A percentile compares a stretch with the other conserved stretches of the same genome.
phyloP scores from a whole-genome alignment of 1,284 basidiomycete genomes.

The Naganishia albida region DNA sequence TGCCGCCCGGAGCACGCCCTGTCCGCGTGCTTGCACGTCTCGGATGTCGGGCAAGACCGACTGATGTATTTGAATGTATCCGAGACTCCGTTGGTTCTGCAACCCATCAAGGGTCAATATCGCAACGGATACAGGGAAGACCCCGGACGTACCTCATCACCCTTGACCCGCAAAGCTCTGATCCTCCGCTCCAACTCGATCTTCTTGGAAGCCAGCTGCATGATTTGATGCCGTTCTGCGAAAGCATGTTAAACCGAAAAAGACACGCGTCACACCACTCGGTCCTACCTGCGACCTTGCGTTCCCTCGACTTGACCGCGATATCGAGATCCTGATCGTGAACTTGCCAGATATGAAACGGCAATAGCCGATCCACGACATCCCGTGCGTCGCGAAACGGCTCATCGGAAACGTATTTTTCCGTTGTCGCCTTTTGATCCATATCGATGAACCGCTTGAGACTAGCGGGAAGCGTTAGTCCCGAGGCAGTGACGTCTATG shows the following conservation, averaged over 20 bases:
- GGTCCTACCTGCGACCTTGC: conserved; percentile 19
- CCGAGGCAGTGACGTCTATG: background rate
- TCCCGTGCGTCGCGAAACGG: conserved; percentile 24
- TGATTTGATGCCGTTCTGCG: conserved; percentile 17
- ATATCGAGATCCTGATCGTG: conserved; percentile 32
- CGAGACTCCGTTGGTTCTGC: conserved; percentile 17
- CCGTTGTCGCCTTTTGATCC: conserved; percentile 23
- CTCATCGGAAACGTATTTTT: conserved; percentile 16
- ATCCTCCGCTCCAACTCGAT: conserved; percentile 22
- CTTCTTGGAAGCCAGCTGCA: conserved; percentile 20
- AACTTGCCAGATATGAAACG: conserved; percentile 34
- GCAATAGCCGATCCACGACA: conserved; percentile 30
- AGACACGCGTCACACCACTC: background rate
- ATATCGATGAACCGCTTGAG: conserved; percentile 19
- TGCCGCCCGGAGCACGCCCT: conserved; percentile 8
- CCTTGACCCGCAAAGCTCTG: conserved; percentile 22
- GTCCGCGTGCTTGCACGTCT: conserved; percentile 12
- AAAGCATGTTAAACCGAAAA: background rate
- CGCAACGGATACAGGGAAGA: too few species aligned
- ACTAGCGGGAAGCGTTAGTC: background rate
- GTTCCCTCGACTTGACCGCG: conserved; percentile 9
- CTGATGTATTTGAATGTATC: conserved; percentile 20
- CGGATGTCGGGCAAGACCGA: conserved; percentile 8
- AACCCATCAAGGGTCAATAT: background rate
- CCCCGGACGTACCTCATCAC: conserved; percentile 18